Evolutionary conservation across 257 asterid genomes (phyloP), one percentile per base, ranked within the genome.

Genomic region (Echium plantagineum): DNA sequence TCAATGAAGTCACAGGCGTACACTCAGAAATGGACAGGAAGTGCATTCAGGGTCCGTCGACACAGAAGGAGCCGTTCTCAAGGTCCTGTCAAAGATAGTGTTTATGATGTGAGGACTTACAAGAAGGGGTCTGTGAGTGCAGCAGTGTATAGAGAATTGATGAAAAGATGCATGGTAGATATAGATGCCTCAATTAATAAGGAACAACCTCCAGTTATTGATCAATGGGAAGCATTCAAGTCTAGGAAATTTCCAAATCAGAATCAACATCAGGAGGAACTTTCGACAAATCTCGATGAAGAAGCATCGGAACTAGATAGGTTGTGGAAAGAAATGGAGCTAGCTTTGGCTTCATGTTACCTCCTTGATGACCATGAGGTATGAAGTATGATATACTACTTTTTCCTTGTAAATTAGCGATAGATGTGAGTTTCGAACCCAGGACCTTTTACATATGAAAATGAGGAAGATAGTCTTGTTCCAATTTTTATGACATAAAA

Each of bases 321-420:
- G 85, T 55, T 93, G 63, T 93, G 99, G 99, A 84, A 86, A 70
- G 99, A 89, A 74, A 89, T 93, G 97, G 97, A 89, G 66, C 75
- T 89, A 6, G 97, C 97, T 30, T 56, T 93, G 64, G 99, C 96
- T 13, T 86, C 99, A 5, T 83, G 79, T 80, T 86, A 81, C 67
- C 78, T 88, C 22, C 79, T 81, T 16, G 96, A 93, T n/a, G 89
- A 81, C 31, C 74, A 58, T 55, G 96, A 84, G 95, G 98, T 88
- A 75, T 21, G 58, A 13, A n/a, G n/a, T 35, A 7, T 35, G n/a
- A 24, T 24, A 24, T 24, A 7, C 46, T 35, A 35, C 13, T 35
- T n/a, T n/a, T n/a, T n/a, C n/a, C n/a, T n/a, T n/a, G n/a, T n/a
- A n/a, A n/a, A n/a, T n/a, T n/a, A n/a, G n/a, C n/a, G n/a, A n/a